A percentile compares a stretch with the other conserved stretches of the same genome.
These are phyloP conservation scores for Aspergillus olivimuriae DNA, from an alignment of 495 filamentous ascomycete genomes.

Conservation along the genomic window DNA sequence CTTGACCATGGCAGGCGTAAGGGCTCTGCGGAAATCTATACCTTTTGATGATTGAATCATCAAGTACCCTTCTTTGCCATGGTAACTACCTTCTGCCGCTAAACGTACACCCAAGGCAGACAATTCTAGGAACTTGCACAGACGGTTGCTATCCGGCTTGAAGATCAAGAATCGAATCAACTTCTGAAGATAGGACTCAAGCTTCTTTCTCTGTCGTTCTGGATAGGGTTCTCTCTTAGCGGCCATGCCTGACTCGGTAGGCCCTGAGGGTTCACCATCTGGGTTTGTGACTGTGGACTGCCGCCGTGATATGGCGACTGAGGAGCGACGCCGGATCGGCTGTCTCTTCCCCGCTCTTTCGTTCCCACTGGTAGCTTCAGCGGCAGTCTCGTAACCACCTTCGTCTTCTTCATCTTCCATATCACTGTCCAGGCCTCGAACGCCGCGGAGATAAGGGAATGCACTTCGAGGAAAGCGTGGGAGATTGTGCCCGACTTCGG, in stretches of 20 bases:
- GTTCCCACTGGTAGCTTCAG: constrained; percentile 50
- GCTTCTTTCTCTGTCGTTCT: constrained; percentile 71
- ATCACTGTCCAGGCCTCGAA: constrained; percentile 69
- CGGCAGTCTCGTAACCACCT: constrained; percentile 50
- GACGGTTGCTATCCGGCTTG: constrained; percentile 85
- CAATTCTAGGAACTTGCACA: constrained; percentile 94
- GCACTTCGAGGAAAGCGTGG: constrained; percentile 84
- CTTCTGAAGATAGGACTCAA: constrained; percentile 89
- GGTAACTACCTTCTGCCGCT: constrained; percentile 91
- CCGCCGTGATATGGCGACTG: constrained; percentile 45
- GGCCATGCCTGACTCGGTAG: constrained; percentile 32
- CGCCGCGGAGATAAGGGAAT: constrained; percentile 84
- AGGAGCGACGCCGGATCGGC: constrained; percentile 40
- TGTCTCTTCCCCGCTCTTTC: constrained; percentile 45
- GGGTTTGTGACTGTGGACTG: constrained; percentile 50
- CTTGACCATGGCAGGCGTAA: constrained; percentile 68
- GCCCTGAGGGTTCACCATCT: constrained; percentile 36
- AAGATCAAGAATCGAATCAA: constrained; percentile 95
- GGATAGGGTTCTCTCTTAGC: constrained; percentile 50
- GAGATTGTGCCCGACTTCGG: constrained; percentile 50
- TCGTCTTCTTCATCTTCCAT: constrained; percentile 80
- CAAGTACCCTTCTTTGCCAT: constrained; percentile 94
- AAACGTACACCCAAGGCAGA: constrained; percentile 93
- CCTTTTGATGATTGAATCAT: constrained; percentile 88
- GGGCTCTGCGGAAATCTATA: constrained; percentile 76